Evolutionary conservation across 768 basidiomycete genomes (phyloP).

Genomic region (Glaciozyma martinii): DNA sequence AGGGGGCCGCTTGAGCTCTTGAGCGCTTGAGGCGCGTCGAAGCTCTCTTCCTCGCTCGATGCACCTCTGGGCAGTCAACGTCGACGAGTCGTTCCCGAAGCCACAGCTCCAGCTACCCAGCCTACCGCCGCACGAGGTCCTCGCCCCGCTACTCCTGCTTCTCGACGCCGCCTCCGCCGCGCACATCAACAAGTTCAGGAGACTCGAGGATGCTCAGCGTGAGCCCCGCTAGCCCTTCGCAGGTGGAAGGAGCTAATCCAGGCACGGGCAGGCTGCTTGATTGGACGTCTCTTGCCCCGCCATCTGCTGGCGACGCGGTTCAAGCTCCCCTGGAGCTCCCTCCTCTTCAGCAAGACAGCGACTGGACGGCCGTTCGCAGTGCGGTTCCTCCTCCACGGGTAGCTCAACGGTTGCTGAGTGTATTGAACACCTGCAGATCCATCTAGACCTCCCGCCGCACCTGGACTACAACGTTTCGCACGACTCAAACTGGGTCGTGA

Average conservation of each 20-base stretch:
- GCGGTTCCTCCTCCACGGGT: background rate
- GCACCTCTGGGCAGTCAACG: too few species aligned
- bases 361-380: slow-evolving; percentile 12
- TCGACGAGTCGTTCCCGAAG: too few species aligned
- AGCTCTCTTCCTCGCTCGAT: too few species aligned
- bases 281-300: slow-evolving; percentile 1
- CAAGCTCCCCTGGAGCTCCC: background rate
- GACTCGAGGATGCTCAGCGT: slow-evolving; percentile 21
- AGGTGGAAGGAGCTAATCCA: background rate
- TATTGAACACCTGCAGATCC: background rate
- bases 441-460: background rate
- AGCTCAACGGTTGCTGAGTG: background rate
- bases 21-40: too few species aligned
- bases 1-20: too few species aligned
- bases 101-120: too few species aligned
- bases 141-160: slow-evolving; percentile 2
- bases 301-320: background rate
- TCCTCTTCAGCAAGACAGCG: background rate
- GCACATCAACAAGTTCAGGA: slow-evolving; percentile 9
- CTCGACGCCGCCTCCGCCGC: background rate
- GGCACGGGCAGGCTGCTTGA: slow-evolving; percentile 6
- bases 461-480: slow-evolving; percentile 29
- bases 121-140: background rate
- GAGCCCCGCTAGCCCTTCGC: background rate
- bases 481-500: slow-evolving; percentile 16